Conservation (phyloP, 106 monocot species). For the Posidonia australis region DNA sequence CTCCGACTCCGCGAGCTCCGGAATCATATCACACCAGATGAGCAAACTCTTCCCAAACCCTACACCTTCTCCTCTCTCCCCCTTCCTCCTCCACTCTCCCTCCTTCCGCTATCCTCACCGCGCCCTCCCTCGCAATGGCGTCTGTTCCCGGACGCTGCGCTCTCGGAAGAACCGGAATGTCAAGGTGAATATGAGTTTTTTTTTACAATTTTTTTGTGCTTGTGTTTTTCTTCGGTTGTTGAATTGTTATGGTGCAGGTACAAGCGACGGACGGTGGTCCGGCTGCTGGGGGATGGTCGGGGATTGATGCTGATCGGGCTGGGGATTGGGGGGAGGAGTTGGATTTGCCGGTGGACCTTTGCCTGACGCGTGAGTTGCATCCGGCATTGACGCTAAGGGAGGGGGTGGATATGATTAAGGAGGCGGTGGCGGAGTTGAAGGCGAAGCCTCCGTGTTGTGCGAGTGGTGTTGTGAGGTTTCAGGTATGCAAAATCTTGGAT, state of each 20-base stretch:
- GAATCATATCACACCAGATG: not conserved
- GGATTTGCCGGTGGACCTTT: slow-evolving; percentile 34
- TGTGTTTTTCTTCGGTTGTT: no score
- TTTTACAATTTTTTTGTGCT: not conserved
- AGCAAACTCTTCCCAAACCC: not conserved
- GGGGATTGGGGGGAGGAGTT: not conserved
- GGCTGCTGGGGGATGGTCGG: not conserved
- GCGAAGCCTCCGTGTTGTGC: slow-evolving; percentile 21
- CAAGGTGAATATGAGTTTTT: not conserved
- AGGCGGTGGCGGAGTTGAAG: slow-evolving; percentile 38
- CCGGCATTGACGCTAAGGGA: slow-evolving; percentile 35
- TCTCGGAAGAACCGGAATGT: not conserved
- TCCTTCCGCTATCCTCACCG: not conserved
- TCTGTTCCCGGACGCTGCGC: not conserved
- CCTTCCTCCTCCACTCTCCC: not conserved
- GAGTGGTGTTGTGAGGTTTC: slow-evolving; percentile 60
- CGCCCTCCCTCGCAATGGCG: not conserved
- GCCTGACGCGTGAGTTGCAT: slow-evolving; percentile 20
- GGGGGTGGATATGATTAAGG: slow-evolving; percentile 31
- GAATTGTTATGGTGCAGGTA: not conserved
- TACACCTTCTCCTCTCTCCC: not conserved
- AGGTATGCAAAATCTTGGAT: slow-evolving; percentile 23
- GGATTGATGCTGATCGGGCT: not conserved
- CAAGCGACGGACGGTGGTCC: not conserved
- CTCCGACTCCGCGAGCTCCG: no score